Evolutionary conservation across 2,329 filamentous ascomycete genomes (phyloP).

Genomic region (Verticillium dahliae): DNA sequence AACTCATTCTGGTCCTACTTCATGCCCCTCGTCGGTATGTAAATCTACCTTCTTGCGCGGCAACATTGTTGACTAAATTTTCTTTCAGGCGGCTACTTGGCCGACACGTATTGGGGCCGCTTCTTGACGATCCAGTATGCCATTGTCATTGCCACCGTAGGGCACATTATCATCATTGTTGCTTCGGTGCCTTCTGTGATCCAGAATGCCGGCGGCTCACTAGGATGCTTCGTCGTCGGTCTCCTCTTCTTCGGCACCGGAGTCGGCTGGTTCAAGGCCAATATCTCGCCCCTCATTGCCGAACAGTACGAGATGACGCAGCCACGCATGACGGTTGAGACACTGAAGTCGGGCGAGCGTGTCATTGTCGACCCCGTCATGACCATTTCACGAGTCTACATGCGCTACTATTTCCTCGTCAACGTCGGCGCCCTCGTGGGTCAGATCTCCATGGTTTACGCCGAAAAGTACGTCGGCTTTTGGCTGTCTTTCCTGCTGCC

Average conservation of each 20-base stretch:
- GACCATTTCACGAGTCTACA: conserved; percentile 62
- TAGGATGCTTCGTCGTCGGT: conserved; percentile 55
- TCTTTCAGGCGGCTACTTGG: conserved; percentile 39
- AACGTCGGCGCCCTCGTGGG: conserved; percentile 58
- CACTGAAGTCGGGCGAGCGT: conserved; percentile 50
- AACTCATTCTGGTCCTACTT: conserved; percentile 12
- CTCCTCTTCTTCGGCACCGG: conserved; percentile 49
- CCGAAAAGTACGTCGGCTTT: conserved; percentile 71
- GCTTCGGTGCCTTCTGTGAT: conserved; percentile 41
- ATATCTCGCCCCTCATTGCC: conserved; percentile 61
- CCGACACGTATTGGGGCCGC: conserved; percentile 64
- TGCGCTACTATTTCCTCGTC: conserved; percentile 54
- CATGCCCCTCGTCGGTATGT: conserved; percentile 18
- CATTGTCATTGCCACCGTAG: conserved; percentile 58
- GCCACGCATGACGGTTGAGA: conserved; percentile 12
- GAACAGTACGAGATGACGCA: conserved; percentile 57
- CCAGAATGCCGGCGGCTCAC: conserved; percentile 28
- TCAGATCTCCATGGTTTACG: conserved; percentile 63
- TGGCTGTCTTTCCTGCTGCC: conserved; percentile 66
- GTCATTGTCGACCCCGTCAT: conserved; percentile 65
- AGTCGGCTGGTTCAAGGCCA: conserved; percentile 65
- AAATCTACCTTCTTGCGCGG: no score
- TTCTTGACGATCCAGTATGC: conserved; percentile 68
- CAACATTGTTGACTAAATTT: neutral
- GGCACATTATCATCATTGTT: conserved; percentile 61